These are phyloP conservation scores for Glomus cerebriforme DNA, from an alignment of 192 early-diverging fungal genomes.

Conservation along the genomic window DNA sequence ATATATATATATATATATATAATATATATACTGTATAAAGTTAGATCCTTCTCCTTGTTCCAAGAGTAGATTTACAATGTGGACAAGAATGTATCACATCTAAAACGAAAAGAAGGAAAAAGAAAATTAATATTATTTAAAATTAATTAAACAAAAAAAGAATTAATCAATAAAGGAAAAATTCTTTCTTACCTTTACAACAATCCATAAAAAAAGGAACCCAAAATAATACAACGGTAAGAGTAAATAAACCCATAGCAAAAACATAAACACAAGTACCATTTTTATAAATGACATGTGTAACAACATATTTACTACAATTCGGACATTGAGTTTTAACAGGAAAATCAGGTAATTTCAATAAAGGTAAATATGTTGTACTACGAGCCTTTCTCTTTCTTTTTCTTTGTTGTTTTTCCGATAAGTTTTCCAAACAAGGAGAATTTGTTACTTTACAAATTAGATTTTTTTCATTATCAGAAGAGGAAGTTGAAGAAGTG, in stretches of 20 bases:
- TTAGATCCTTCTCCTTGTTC: neutral
- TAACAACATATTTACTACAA: constrained; percentile 18
- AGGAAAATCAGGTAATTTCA: constrained; percentile 19
- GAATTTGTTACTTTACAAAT: neutral
- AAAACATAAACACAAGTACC: constrained; percentile 12
- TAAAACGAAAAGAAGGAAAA: neutral
- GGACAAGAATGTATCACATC: neutral
- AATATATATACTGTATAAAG: too few species aligned
- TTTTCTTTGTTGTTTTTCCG: neutral
- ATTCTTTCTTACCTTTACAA: constrained; percentile 2
- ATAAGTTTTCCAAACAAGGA: neutral
- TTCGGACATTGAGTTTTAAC: constrained; percentile 21
- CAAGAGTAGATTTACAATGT: neutral
- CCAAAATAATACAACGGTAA: constrained; percentile 28
- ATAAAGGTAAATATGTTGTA: neutral
- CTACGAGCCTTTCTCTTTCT: neutral
- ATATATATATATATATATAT: too few species aligned
- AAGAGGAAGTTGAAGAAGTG: neutral
- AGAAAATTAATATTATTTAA: neutral
- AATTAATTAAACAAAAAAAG: too few species aligned
- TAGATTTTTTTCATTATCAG: neutral
- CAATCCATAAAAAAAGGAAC: constrained; percentile 19
- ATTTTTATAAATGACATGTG: constrained; percentile 5
- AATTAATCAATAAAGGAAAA: too few species aligned
- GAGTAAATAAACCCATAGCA: constrained; percentile 3